phyloP scores from a whole-genome alignment of 2,329 filamentous ascomycete genomes.

The Madurella mycetomatis region DNA sequence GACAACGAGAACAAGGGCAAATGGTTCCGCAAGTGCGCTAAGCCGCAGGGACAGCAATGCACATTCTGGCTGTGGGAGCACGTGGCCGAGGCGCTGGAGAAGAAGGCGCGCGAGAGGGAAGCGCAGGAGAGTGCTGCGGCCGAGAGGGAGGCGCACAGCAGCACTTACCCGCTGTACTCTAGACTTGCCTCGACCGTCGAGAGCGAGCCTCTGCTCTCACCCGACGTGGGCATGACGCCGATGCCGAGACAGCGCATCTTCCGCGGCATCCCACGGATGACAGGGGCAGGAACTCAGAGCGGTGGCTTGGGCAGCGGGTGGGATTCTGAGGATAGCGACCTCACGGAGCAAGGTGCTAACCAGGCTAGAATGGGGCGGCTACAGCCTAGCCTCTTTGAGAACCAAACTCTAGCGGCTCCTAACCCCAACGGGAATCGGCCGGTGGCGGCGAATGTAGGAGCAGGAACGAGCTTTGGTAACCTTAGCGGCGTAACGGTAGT shows the following conservation, averaged over 20 bases:
- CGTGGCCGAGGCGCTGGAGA: slow-evolving; percentile 32
- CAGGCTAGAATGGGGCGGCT: background rate
- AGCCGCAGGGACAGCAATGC: slow-evolving; percentile 32
- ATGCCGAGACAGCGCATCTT: slow-evolving; percentile 8
- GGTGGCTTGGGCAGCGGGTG: background rate
- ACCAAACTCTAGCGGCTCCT: background rate
- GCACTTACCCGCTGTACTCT: background rate
- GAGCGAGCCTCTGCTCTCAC: slow-evolving; percentile 1
- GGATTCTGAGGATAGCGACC: background rate
- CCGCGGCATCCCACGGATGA: background rate
- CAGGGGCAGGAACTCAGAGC: background rate
- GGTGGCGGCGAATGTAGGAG: slow-evolving; percentile 25
- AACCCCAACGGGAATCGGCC: slow-evolving; percentile 31
- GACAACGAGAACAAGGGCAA: slow-evolving; percentile 37
- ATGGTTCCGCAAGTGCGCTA: slow-evolving; percentile 40
- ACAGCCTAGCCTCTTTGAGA: background rate
- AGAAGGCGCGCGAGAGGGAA: slow-evolving; percentile 8
- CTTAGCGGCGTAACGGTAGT: background rate
- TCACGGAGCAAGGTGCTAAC: background rate
- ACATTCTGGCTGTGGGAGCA: slow-evolving; percentile 45
- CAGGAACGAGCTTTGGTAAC: slow-evolving; percentile 23
- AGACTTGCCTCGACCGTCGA: slow-evolving; percentile 15
- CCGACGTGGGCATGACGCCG: slow-evolving; percentile 21
- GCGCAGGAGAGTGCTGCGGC: background rate
- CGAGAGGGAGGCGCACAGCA: background rate